Evolutionary conservation across 1,139 yeast genomes (phyloP).

Genomic region (Kodamaea alishanica): DNA sequence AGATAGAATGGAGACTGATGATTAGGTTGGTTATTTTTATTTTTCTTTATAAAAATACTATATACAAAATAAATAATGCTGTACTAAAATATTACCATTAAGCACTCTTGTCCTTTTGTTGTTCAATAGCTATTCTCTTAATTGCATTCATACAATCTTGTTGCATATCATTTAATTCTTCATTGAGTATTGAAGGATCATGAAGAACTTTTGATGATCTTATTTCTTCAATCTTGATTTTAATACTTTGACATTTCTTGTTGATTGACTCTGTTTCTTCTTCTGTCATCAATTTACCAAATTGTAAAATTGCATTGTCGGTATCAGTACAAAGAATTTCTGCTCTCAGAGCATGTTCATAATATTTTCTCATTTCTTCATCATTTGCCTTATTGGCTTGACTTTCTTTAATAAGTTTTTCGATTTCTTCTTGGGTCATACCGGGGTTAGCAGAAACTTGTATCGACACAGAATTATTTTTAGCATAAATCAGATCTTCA

Average conservation of each 20-base stretch:
- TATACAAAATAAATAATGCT: conserved; percentile 3
- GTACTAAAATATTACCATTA: background rate
- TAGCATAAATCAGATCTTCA: conserved; percentile 26
- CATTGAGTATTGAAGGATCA: conserved; percentile 37
- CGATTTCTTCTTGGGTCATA: conserved; percentile 60
- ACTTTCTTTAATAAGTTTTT: conserved; percentile 53
- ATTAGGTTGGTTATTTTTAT: conserved; percentile 6
- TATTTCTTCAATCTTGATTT: conserved; percentile 45
- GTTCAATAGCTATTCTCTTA: conserved; percentile 49
- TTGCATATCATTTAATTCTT: conserved; percentile 49
- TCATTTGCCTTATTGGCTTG: conserved; percentile 40
- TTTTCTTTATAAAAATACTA: background rate
- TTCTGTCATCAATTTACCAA: conserved; percentile 38
- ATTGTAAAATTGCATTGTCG: conserved; percentile 46
- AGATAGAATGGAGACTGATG: conserved; percentile 58
- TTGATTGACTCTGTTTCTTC: conserved; percentile 31
- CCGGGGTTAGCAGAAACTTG: conserved; percentile 72
- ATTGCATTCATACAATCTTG: conserved; percentile 48
- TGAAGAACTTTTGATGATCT: conserved; percentile 32
- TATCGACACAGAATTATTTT: conserved; percentile 48
- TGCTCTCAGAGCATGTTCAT: conserved; percentile 50
- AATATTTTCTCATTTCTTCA: conserved; percentile 35
- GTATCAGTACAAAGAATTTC: conserved; percentile 57
- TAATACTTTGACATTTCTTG: conserved; percentile 32
- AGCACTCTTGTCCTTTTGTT: conserved; percentile 16